phyloP scores from a whole-genome alignment of 2,329 filamentous ascomycete genomes.

The Diaporthe eres region DNA sequence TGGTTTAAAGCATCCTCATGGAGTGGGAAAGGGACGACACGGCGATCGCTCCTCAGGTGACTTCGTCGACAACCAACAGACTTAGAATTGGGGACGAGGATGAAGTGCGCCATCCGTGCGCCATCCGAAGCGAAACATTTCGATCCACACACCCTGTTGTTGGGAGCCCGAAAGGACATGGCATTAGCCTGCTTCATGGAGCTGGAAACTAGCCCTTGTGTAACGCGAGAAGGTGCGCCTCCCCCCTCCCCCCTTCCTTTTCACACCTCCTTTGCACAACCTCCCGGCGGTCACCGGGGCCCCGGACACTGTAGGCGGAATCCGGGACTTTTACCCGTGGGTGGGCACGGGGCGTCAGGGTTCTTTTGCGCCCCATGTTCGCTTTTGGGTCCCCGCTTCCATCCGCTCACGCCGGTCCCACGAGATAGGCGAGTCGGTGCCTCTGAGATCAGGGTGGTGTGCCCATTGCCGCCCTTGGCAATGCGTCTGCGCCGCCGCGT shows the following conservation, averaged over 20 bases:
- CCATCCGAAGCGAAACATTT: not conserved
- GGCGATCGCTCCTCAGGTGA: not conserved
- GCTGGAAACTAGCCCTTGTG: not conserved
- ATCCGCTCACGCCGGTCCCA: not conserved
- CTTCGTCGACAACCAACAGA: not conserved
- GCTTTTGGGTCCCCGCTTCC: not conserved
- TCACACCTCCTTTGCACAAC: not conserved
- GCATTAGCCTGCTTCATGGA: conserved; percentile 12
- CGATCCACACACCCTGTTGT: not conserved
- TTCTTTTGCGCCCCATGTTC: conserved; percentile 17
- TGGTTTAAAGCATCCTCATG: not conserved
- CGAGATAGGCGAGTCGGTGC: not conserved
- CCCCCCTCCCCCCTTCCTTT: not conserved
- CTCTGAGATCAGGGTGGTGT: not conserved
- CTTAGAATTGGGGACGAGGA: not conserved
- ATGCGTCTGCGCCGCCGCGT: not conserved
- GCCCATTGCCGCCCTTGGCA: not conserved
- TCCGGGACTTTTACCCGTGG: conserved; percentile 6
- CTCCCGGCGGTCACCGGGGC: not conserved
- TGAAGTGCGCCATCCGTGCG: not conserved
- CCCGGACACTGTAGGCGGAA: conserved; percentile 11
- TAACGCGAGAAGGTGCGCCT: not conserved
- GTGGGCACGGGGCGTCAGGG: conserved; percentile 1
- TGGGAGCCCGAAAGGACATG: not conserved
- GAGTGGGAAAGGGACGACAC: no score